Conservation (phyloP, 2,329 filamentous ascomycete species). For the Neofusicoccum sp. region DNA sequence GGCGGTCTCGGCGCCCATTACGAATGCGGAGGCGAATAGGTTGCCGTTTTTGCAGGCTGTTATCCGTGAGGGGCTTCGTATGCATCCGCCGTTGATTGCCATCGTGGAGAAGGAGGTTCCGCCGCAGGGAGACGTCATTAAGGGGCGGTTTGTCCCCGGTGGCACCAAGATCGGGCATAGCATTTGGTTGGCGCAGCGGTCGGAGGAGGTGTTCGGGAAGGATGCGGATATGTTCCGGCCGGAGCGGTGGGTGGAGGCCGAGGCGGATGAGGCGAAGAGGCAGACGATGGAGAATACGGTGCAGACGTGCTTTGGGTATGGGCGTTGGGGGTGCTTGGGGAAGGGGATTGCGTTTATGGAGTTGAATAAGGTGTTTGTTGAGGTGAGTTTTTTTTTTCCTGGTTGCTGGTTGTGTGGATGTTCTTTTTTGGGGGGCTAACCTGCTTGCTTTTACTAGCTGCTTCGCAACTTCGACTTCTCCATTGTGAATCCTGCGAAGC, state of each 20-base stretch:
- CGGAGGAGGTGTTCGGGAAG: constrained; percentile 36
- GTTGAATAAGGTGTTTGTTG: constrained; percentile 45
- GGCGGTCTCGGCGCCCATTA: constrained; percentile 48
- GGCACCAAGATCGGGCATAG: constrained; percentile 39
- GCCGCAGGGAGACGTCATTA: constrained; percentile 32
- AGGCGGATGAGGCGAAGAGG: constrained; percentile 38
- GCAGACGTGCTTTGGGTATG: constrained; percentile 41
- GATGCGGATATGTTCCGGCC: constrained; percentile 53
- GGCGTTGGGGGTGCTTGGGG: constrained; percentile 40
- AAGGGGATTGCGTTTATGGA: constrained; percentile 38
- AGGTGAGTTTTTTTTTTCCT: constrained; percentile 33
- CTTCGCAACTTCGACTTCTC: constrained; percentile 37
- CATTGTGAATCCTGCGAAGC: constrained; percentile 27
- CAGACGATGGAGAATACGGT: constrained; percentile 34
- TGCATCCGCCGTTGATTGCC: constrained; percentile 46
- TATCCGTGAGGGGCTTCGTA: constrained; percentile 50
- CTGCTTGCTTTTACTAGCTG: constrained; percentile 2
- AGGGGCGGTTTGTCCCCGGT: constrained; percentile 34
- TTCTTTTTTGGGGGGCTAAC: neutral
- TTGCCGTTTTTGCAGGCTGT: constrained; percentile 51
- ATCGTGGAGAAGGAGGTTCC: constrained; percentile 38
- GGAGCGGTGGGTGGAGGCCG: constrained; percentile 49
- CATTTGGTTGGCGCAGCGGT: constrained; percentile 35
- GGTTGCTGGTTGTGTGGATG: neutral
- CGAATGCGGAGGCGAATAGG: constrained; percentile 47